Evolutionary conservation across 495 filamentous ascomycete genomes (phyloP), one percentile per base, ranked within the genome.

Genomic region (Hypoxylon perforatum): DNA sequence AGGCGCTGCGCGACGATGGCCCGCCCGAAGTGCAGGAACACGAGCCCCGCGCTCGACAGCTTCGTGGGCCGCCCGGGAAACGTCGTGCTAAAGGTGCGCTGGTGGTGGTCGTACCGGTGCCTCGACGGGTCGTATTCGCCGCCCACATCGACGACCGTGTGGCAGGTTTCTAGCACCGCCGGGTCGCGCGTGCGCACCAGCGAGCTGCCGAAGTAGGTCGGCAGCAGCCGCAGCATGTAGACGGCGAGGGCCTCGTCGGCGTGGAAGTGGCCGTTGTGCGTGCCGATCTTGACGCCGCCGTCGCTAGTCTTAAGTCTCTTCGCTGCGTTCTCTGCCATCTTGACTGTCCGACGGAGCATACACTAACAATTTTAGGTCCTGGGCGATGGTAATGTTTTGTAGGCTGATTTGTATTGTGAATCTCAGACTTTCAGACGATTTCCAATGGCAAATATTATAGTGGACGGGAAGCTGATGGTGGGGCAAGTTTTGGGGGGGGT

Each of bases 231-330:
- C 67, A 99, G 91, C 81, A 99, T 91, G 82, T 95, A 92, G 60
- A 98, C 93, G 53, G 95, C 95, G n/a, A 99, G 88, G 61, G 95
- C 95, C 81, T 99, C 95, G 76, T 99, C 95, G 77, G 95, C 96
- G 81, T 99, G 95, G 85, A 99, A 99, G 79, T 97, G 92, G 56
- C 95, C 95, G 80, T 90, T 97, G 84, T 97, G 94, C 11, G 94
- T 97, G 56, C 92, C 94, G 70, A 97, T 96, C 55, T 87, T 76
- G 66, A 90, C 77, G 30, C 82, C 81, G 11, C 79, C 77, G 41
- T 80, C 81, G 39, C 67, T 71, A 21, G 75, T 81, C 81, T 92
- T 93, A 55, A 93, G 74, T 74, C 90, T 86, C 76, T 94, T 94
- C 21, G 89, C 79, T 65, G 85, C 84, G 59, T 80, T 84, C 79